Conservation (phyloP, 768 basidiomycete genomes). For the Boletus vinaceobasis region DNA sequence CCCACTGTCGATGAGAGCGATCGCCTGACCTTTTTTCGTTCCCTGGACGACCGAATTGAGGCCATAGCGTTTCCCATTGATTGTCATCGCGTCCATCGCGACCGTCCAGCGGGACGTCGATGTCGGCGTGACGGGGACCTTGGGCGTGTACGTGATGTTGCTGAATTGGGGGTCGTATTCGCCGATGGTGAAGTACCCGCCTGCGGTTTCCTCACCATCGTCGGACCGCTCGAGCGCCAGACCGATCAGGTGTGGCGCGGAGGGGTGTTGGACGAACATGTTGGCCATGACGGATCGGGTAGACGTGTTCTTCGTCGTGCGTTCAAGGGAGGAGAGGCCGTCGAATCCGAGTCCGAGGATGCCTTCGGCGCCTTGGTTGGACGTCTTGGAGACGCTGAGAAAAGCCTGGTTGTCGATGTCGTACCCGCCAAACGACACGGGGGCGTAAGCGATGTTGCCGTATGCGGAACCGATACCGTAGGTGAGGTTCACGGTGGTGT, state of each 20-base stretch:
- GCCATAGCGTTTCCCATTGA: slow-evolving; percentile 28
- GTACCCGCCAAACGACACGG: slow-evolving; percentile 36
- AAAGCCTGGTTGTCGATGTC: slow-evolving; percentile 27
- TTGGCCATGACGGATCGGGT: slow-evolving; percentile 37
- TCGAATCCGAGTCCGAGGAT: slow-evolving; percentile 29
- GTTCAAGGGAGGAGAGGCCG: slow-evolving; percentile 22
- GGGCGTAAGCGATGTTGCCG: slow-evolving; percentile 35
- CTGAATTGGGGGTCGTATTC: slow-evolving; percentile 38
- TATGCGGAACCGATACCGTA: slow-evolving; percentile 40
- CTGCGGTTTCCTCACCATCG: slow-evolving; percentile 38
- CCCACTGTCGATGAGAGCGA: slow-evolving; percentile 44
- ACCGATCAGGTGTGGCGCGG: slow-evolving; percentile 38
- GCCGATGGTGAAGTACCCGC: slow-evolving; percentile 42
- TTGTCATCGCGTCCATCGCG: slow-evolving; percentile 36
- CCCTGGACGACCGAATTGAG: slow-evolving; percentile 32
- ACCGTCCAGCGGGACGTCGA: slow-evolving; percentile 41
- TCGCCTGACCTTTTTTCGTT: slow-evolving; percentile 30
- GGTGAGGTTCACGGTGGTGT: slow-evolving; percentile 28
- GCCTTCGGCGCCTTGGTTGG: slow-evolving; percentile 15
- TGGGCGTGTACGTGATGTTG: slow-evolving; percentile 29
- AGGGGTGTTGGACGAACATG: slow-evolving; percentile 36
- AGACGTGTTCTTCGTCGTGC: slow-evolving; percentile 10
- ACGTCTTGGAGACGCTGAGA: slow-evolving; percentile 18
- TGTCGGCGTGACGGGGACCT: slow-evolving; percentile 34
- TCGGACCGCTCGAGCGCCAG: slow-evolving; percentile 41